Conservation (phyloP, 768 basidiomycete genomes). For the Boletus coccyginus region DNA sequence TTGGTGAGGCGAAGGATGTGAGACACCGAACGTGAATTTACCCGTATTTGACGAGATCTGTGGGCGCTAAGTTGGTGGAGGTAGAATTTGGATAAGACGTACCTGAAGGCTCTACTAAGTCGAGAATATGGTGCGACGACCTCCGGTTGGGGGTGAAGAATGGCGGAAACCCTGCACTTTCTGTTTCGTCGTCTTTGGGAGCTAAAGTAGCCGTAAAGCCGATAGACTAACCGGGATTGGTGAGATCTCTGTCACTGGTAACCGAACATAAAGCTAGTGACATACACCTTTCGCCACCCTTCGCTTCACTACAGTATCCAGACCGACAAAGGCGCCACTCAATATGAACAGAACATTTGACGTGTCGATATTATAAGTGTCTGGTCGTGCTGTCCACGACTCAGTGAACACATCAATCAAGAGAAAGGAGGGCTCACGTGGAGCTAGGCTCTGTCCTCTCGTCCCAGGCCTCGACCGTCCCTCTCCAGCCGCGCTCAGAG, state of each 20-base stretch:
- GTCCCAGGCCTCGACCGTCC: constrained; percentile 50
- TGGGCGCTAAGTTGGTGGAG: constrained; percentile 2
- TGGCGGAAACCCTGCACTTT: constrained; percentile 41
- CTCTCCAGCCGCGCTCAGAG: constrained; percentile 43
- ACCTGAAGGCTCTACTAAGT: constrained; percentile 73
- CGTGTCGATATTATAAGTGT: constrained; percentile 77
- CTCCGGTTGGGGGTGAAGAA: constrained; percentile 80
- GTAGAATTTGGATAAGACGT: constrained; percentile 10
- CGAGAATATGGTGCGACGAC: constrained; percentile 51
- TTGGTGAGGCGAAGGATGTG: constrained; percentile 2
- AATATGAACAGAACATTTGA: constrained; percentile 92
- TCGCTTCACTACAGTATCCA: constrained; percentile 78
- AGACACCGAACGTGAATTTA: constrained; percentile 25
- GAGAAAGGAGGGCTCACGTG: constrained; percentile 15
- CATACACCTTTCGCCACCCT: constrained; percentile 83
- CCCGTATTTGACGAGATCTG: constrained; percentile 87
- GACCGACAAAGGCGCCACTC: constrained; percentile 92
- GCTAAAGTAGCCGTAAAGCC: constrained; percentile 69
- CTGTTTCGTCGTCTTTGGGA: constrained; percentile 38
- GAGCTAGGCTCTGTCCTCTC: constrained; percentile 39
- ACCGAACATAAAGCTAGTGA: constrained; percentile 9
- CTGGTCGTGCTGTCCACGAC: constrained; percentile 50
- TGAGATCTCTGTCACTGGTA: not conserved
- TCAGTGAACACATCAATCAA: not conserved
- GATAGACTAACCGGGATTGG: constrained; percentile 62